Percentiles rank a stretch among this genome's conserved stretches.
Conservation (phyloP, 192 early-diverging fungal genomes). For the Diversispora epigaea region DNA sequence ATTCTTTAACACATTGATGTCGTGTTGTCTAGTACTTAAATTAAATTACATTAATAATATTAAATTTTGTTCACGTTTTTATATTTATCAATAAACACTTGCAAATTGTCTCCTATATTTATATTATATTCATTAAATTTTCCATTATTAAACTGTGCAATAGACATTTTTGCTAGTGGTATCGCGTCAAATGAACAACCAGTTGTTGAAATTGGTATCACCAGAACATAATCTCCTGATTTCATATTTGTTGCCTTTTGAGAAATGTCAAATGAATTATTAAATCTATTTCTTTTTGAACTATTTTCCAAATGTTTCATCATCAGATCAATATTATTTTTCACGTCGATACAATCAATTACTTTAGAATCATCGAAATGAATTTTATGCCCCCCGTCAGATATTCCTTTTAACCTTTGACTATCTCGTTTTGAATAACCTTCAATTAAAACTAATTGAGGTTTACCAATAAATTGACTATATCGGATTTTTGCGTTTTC, state of each 20-base stretch:
- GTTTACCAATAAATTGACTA: conserved; percentile 28
- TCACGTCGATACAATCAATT: background rate
- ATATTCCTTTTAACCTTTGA: conserved; percentile 50
- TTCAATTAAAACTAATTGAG: conserved; percentile 41
- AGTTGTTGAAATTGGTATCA: background rate
- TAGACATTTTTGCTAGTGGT: background rate
- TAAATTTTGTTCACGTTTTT: too few species aligned
- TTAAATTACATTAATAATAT: too few species aligned
- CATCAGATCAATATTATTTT: background rate
- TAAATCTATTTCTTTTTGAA: background rate
- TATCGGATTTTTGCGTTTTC: conserved; percentile 48
- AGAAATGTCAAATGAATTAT: background rate
- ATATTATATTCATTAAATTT: too few species aligned
- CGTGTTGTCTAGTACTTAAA: too few species aligned
- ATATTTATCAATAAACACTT: too few species aligned
- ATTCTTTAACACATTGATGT: too few species aligned
- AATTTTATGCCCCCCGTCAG: conserved; percentile 70
- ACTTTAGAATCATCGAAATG: conserved; percentile 47
- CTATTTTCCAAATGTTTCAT: background rate
- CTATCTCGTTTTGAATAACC: conserved; percentile 43
- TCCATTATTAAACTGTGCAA: background rate
- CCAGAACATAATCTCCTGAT: background rate
- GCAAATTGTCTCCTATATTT: too few species aligned
- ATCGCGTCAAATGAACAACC: background rate
- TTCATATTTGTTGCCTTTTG: background rate